Conservation (phyloP, 495 filamentous ascomycete species). For the Neurospora sp. region DNA sequence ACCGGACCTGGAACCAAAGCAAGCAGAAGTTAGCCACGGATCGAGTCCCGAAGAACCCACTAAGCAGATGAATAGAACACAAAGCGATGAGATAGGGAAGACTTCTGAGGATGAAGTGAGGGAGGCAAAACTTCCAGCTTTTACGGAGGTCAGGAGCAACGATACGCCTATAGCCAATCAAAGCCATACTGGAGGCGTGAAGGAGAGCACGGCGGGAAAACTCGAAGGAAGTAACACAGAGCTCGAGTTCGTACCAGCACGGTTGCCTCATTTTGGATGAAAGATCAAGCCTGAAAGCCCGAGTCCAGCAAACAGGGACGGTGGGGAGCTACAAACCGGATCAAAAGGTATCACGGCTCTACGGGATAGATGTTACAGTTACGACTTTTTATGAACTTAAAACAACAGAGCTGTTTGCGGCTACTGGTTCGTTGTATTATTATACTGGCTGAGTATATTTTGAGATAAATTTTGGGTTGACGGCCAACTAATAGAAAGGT, state of each 20-base stretch:
- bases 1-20: neutral
- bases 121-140: slow-evolving; percentile 6
- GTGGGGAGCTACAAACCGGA: neutral
- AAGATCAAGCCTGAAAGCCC: neutral
- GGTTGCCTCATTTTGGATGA: slow-evolving; percentile 24
- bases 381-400: neutral
- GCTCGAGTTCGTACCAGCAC: slow-evolving; percentile 21
- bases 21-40: neutral
- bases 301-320: neutral
- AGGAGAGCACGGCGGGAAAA: neutral
- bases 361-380: neutral
- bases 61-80: neutral
- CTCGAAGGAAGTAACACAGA: neutral
- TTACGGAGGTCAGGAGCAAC: neutral
- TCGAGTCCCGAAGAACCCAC: neutral
- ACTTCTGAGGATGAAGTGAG: neutral
- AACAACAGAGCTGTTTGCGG: neutral
- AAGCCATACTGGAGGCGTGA: neutral
- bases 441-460: neutral
- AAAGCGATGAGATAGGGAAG: neutral
- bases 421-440: neutral
- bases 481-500: neutral
- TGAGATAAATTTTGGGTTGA: neutral
- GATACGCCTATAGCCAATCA: neutral
- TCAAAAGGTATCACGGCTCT: neutral